Base-by-base conservation (phyloP, 1,139 yeast species). In the Suhomyces terraborum region DNA sequence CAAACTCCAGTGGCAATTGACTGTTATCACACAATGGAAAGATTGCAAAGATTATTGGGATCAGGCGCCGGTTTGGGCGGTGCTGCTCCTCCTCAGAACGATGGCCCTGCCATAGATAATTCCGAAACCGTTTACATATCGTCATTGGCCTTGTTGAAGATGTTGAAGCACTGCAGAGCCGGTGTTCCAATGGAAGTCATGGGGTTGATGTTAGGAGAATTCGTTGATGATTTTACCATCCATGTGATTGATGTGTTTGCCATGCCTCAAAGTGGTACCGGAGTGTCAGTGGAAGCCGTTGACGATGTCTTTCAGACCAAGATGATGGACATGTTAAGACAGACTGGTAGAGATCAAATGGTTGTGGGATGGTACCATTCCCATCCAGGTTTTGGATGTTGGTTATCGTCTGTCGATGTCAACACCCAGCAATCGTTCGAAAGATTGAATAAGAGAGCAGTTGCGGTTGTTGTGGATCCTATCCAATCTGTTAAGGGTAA, bases 171-270 rank as follows among this genome's bases (percentile, higher is more conserved):
- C 61, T 98, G 98, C 34, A 78, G 98, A 58, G 98, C 98, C 1
- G 99, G 99, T 60, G 98, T 94, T 41, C 99, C 99, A 13, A 94
- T 94, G 99, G 99, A 94, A 71, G 99, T 94, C 37, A 94, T 94
- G 99, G 99, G 99, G 3, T 77, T 94, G 51, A 94, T 94, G 99
- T 79, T 94, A 54, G 99, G 99, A 38, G 98, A 93, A 55, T 91
- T 93, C 66, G 95, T 94, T 20, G 98, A 94, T 63, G 98, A 94
- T 49, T 93, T 87, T 67, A 94, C 98, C 1, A 94, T 94, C 34
- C 96, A 91, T 56, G 98, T 93, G 28, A 89, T 88, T 48, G 98
- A 93, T 61, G 98, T 93, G 40, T 93, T 93, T 75, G 98, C 98
- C 45, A 93, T 93, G 98, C 98, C 98, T 14, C 98, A 93, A 68